Evolutionary conservation across 1,139 yeast genomes (phyloP).

Genomic region (Pichia sp.): DNA sequence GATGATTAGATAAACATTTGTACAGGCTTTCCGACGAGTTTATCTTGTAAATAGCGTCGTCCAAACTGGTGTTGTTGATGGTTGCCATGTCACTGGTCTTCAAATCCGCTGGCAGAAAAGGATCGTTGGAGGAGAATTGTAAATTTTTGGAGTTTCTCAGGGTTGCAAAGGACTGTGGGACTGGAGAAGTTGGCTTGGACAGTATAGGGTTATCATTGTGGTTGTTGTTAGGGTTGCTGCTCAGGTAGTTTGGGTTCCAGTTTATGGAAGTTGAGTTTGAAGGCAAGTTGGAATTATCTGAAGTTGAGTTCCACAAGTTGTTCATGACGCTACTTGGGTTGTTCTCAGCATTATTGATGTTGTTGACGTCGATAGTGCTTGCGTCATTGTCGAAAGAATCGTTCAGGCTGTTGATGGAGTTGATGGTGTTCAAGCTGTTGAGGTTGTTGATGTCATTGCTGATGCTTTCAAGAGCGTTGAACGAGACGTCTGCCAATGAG

Average conservation of each 20-base stretch:
- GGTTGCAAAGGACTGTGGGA: not conserved
- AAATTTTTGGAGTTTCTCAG: constrained; percentile 5
- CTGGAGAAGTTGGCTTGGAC: constrained; percentile 8
- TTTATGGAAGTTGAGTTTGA: constrained; percentile 3
- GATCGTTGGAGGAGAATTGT: constrained; percentile 11
- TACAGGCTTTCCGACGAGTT: not conserved
- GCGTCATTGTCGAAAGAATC: constrained; percentile 4
- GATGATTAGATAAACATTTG: not conserved
- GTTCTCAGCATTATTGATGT: not conserved
- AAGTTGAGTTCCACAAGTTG: not conserved
- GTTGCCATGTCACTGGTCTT: not conserved
- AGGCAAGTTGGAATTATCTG: not conserved
- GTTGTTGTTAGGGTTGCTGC: constrained; percentile 3
- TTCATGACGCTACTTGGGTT: not conserved
- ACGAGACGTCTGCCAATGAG: constrained; percentile 12
- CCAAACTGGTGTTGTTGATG: not conserved
- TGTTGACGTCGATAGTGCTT: not conserved
- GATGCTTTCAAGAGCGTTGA: constrained; percentile 1
- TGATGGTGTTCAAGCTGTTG: constrained; percentile 6
- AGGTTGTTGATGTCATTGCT: constrained; percentile 9
- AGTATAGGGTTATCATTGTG: constrained; percentile 1
- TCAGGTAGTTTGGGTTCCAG: constrained; percentile 5
- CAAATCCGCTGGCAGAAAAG: constrained; percentile 11
- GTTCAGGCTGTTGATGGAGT: not conserved
- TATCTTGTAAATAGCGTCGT: not conserved